Evolutionary conservation across 305 asterid species (phyloP).

Genomic region (Fraxinus xanthoxyloides): DNA sequence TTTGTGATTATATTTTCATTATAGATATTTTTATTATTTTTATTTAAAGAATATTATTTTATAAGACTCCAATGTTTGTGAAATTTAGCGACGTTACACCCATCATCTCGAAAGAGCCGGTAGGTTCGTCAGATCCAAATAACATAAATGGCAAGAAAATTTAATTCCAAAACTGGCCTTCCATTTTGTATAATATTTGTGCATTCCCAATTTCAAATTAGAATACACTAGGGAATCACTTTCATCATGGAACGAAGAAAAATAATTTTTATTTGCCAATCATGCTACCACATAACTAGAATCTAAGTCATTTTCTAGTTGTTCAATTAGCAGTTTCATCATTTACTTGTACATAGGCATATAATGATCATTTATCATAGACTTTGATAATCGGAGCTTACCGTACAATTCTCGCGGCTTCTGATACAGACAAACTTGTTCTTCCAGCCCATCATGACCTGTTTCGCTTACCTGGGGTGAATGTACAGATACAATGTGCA

Average conservation of each 20-base stretch:
- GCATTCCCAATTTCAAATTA: not conserved
- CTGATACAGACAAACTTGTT: slow-evolving; percentile 49
- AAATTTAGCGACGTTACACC: too few relatives aligned
- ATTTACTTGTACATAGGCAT: slow-evolving; percentile 90
- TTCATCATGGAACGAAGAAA: not conserved
- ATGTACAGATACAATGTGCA: slow-evolving; percentile 58
- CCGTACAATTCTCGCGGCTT: slow-evolving; percentile 73
- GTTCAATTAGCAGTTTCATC: slow-evolving; percentile 76
- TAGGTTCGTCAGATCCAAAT: not conserved
- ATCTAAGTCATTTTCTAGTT: slow-evolving; percentile 63
- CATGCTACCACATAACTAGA: slow-evolving; percentile 27
- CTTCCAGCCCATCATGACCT: slow-evolving; percentile 33
- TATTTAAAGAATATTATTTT: too few relatives aligned
- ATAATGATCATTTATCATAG: slow-evolving; percentile 85
- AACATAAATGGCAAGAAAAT: not conserved
- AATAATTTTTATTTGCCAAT: not conserved
- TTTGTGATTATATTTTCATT: too few relatives aligned
- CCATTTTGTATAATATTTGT: not conserved
- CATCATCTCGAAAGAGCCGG: too few relatives aligned
- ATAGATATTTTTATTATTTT: too few relatives aligned
- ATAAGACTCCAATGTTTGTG: too few relatives aligned
- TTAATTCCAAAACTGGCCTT: not conserved
- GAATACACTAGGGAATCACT: not conserved
- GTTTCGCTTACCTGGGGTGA: slow-evolving; percentile 31
- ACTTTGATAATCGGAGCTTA: slow-evolving; percentile 72